A percentile compares a stretch with the other conserved stretches of the same genome.
Evolutionary conservation across 805 yeast genomes (phyloP).

Genomic region (Wickerhamomyces xylosicus): DNA sequence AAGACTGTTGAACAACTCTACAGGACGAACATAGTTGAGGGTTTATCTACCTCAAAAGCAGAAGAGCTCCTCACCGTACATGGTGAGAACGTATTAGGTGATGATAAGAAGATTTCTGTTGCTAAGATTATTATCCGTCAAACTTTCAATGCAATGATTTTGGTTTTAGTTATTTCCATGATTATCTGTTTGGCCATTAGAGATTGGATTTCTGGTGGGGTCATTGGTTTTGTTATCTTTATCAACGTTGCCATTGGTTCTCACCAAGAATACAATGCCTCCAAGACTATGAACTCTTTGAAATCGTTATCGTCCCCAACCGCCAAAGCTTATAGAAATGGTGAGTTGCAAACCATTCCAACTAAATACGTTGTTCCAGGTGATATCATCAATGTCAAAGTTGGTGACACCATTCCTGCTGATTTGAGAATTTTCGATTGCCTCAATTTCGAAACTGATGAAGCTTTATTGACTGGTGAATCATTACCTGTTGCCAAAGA

Average conservation of each 20-base stretch:
- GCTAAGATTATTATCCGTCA: conserved; percentile 52
- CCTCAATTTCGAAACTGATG: conserved; percentile 63
- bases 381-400: conserved; percentile 50
- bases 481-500: conserved; percentile 55
- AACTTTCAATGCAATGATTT: conserved; percentile 67
- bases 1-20: conserved; percentile 27
- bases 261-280: conserved; percentile 64
- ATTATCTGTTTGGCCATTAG: conserved; percentile 59
- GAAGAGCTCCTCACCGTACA: conserved; percentile 20
- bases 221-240: conserved; percentile 55
- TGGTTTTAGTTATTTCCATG: conserved; percentile 62
- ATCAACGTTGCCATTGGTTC: conserved; percentile 61
- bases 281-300: conserved; percentile 69
- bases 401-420: conserved; percentile 73
- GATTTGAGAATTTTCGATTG: conserved; percentile 50
- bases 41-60: conserved; percentile 32
- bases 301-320: conserved; percentile 59
- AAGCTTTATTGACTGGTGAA: conserved; percentile 58
- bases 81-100: conserved; percentile 57
- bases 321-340: conserved; percentile 57
- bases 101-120: conserved; percentile 43
- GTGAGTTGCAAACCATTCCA: conserved; percentile 43
- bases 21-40: conserved; percentile 34
- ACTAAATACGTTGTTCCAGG: conserved; percentile 67
- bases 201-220: conserved; percentile 81